A percentile compares a stretch with the other conserved stretches of the same genome.
phyloP scores from a whole-genome alignment of 768 basidiomycete genomes.

The Phylloporus rhodoxanthus region DNA sequence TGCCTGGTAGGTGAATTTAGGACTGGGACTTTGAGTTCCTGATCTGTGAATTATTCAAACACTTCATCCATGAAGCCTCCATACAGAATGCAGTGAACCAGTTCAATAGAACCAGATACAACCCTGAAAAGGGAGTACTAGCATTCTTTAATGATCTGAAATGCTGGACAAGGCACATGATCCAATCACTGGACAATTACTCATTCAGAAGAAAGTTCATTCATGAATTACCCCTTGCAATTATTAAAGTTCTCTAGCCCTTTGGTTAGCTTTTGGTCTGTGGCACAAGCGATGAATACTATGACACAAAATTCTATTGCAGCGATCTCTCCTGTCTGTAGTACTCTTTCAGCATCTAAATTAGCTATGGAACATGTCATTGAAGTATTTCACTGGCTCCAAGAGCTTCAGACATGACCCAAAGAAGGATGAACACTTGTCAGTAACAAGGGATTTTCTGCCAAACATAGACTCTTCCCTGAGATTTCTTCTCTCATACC shows the following conservation, averaged over 20 bases:
- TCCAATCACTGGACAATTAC: too few species aligned
- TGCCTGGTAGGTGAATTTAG: not conserved
- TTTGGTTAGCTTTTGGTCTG: conserved; percentile 61
- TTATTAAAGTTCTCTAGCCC: conserved; percentile 67
- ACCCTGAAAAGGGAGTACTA: too few species aligned
- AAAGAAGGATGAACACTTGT: conserved; percentile 73
- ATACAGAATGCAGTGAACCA: too few species aligned
- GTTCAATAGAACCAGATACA: too few species aligned
- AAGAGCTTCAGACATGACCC: conserved; percentile 59
- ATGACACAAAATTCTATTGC: conserved; percentile 74
- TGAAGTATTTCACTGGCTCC: conserved; percentile 75
- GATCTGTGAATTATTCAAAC: not conserved
- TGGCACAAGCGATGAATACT: conserved; percentile 68
- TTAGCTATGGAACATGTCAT: conserved; percentile 75
- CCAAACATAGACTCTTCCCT: conserved; percentile 69
- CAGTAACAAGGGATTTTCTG: conserved; percentile 66
- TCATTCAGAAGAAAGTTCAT: too few species aligned
- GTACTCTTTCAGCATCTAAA: conserved; percentile 49
- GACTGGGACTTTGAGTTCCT: not conserved
- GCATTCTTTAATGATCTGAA: too few species aligned
- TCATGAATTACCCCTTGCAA: too few species aligned
- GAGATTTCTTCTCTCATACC: conserved; percentile 77
- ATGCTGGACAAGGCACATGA: too few species aligned
- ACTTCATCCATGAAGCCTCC: too few species aligned
- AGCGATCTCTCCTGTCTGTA: conserved; percentile 56